phyloP scores from a whole-genome alignment of 2,329 filamentous ascomycete species.

The Cladosporium sp. region DNA sequence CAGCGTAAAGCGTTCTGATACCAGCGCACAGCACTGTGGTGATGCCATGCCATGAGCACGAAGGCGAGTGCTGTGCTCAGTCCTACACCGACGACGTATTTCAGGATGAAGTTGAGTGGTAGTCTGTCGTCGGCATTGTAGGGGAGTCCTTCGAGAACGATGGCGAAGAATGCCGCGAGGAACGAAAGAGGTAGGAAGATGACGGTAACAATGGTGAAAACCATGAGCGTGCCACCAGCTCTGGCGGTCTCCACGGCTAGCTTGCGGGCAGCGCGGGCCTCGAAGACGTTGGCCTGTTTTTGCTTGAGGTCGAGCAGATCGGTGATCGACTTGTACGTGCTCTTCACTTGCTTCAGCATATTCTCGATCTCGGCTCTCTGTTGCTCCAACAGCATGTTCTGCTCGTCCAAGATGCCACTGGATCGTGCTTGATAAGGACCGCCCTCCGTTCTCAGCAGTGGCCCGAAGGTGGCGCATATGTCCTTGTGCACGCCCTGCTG shows the following conservation, averaged over 20 bases:
- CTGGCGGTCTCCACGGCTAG: conserved; percentile 57
- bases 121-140: neutral
- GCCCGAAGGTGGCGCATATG: conserved; percentile 49
- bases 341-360: conserved; percentile 64
- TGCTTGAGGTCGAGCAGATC: conserved; percentile 69
- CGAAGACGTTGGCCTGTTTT: conserved; percentile 68
- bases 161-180: conserved; percentile 58
- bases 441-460: neutral
- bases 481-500: conserved; percentile 53
- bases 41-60: neutral
- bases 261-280: conserved; percentile 63
- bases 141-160: conserved; percentile 55
- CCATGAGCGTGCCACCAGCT: conserved; percentile 60
- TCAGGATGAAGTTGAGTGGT: conserved; percentile 1
- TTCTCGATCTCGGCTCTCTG: conserved; percentile 56
- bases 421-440: neutral
- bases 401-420: neutral
- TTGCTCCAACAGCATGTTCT: conserved; percentile 21
- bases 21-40: neutral
- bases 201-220: conserved; percentile 62
- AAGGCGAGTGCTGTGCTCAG: neutral
- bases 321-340: conserved; percentile 62
- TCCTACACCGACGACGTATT: conserved; percentile 2
- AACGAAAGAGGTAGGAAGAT: conserved; percentile 60
- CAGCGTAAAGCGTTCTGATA: no score